Conservation (phyloP, 2,329 filamentous ascomycete species). For the Penicillium polonicum region DNA sequence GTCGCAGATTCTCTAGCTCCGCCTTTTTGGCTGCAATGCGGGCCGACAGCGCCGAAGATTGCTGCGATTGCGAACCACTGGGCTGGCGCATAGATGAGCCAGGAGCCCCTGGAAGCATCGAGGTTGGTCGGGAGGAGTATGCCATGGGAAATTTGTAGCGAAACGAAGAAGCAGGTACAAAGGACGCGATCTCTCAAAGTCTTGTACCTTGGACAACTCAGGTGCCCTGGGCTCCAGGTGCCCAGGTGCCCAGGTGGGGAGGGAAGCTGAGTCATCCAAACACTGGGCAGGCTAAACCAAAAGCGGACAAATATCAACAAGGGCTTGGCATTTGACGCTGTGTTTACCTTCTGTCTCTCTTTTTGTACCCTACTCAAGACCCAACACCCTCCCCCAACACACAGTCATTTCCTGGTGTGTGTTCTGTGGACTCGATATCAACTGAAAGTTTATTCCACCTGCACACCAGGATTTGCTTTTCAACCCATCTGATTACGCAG, state of each 20-base stretch:
- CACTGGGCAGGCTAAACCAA: constrained; percentile 26
- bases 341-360: constrained; percentile 6
- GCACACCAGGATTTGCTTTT: neutral
- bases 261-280: neutral
- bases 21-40: constrained; percentile 64
- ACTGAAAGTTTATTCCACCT: neutral
- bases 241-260: neutral
- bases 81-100: constrained; percentile 34
- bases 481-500: neutral
- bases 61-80: constrained; percentile 38
- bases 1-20: constrained; percentile 61
- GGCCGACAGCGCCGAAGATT: constrained; percentile 58
- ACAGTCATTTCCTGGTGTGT: neutral
- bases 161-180: neutral
- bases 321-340: constrained; percentile 10
- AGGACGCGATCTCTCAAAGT: neutral
- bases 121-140: constrained; percentile 37
- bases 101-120: constrained; percentile 31
- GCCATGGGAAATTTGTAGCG: constrained; percentile 26
- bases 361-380: neutral
- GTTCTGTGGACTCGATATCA: neutral
- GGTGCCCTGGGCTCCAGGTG: no score
- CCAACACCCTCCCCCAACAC: no score
- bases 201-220: neutral
- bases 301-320: constrained; percentile 43